Conservation (phyloP, 2,329 filamentous ascomycete species). For the Ramularia endophylla region DNA sequence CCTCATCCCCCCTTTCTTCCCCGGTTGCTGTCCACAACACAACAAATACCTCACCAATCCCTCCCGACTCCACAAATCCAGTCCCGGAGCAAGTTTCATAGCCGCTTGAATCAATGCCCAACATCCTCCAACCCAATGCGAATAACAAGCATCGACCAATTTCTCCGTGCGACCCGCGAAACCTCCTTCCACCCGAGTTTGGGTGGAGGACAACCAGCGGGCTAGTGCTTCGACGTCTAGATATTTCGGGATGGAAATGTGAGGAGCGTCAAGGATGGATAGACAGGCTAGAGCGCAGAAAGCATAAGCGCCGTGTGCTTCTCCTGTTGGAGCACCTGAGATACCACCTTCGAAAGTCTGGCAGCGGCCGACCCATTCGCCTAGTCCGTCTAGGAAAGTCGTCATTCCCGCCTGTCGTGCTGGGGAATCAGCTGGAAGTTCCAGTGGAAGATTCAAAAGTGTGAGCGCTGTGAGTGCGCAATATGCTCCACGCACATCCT, state of each 20-base stretch:
- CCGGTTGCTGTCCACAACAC: conserved; percentile 68
- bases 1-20: conserved; percentile 71
- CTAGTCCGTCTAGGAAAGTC: conserved; percentile 65
- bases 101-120: conserved; percentile 86
- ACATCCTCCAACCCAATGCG: conserved; percentile 93
- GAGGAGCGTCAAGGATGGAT: conserved; percentile 74
- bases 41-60: conserved; percentile 86
- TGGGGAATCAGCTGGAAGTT: conserved; percentile 67
- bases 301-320: conserved; percentile 94
- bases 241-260: conserved; percentile 66
- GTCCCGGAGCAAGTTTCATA: conserved; percentile 45
- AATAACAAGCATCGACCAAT: conserved; percentile 96
- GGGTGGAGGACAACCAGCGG: conserved; percentile 82
- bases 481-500: conserved; percentile 91
- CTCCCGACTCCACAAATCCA: conserved; percentile 67
- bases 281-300: conserved; percentile 91
- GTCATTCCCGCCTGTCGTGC: conserved; percentile 57
- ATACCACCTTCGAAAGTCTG: conserved; percentile 96
- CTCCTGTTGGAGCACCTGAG: conserved; percentile 73
- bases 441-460: conserved; percentile 74
- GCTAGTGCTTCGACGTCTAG: conserved; percentile 72
- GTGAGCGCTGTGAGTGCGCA: conserved; percentile 82
- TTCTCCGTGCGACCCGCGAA: conserved; percentile 96
- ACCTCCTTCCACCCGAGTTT: conserved; percentile 86
- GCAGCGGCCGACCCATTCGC: conserved; percentile 76